These are phyloP conservation scores for Metschnikowia noctiluminum DNA, from an alignment of 805 yeast genomes.

Conservation along the genomic window DNA sequence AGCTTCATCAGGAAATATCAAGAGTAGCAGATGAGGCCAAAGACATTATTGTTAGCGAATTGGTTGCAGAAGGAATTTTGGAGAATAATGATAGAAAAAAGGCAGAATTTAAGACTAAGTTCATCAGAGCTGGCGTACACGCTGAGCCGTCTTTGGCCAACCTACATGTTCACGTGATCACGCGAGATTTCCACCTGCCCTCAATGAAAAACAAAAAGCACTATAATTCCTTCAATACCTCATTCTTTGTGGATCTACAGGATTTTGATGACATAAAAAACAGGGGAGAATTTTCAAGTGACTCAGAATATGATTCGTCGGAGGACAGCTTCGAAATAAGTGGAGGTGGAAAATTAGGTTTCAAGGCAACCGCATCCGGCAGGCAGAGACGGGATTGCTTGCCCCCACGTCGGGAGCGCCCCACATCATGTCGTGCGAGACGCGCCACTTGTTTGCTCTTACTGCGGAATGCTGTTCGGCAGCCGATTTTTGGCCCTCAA, in stretches of 20 bases:
- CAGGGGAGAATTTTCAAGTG: not conserved
- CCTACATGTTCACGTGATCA: constrained; percentile 70
- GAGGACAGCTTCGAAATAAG: not conserved
- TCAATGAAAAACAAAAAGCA: constrained; percentile 60
- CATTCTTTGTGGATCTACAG: constrained; percentile 58
- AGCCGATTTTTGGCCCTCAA: constrained; percentile 25
- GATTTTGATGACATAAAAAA: not conserved
- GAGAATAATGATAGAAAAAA: constrained; percentile 9
- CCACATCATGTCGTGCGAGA: constrained; percentile 3
- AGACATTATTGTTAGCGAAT: constrained; percentile 27
- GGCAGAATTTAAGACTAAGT: constrained; percentile 20
- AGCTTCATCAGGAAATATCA: constrained; percentile 25
- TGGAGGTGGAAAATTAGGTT: not conserved
- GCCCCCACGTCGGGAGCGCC: not conserved
- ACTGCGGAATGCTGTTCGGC: constrained; percentile 27
- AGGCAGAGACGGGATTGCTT: not conserved
- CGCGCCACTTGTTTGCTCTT: constrained; percentile 26
- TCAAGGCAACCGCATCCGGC: not conserved
- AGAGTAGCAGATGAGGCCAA: constrained; percentile 38
- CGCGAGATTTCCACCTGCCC: constrained; percentile 56
- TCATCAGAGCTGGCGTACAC: constrained; percentile 61
- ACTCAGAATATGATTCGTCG: not conserved
- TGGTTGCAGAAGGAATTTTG: constrained; percentile 21
- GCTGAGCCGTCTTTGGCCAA: constrained; percentile 66
- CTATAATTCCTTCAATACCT: constrained; percentile 66